These are phyloP conservation scores for Climacium dendroides DNA, from an alignment of 225 moss, liverwort and hornwort genomes.

Conservation along the genomic window DNA sequence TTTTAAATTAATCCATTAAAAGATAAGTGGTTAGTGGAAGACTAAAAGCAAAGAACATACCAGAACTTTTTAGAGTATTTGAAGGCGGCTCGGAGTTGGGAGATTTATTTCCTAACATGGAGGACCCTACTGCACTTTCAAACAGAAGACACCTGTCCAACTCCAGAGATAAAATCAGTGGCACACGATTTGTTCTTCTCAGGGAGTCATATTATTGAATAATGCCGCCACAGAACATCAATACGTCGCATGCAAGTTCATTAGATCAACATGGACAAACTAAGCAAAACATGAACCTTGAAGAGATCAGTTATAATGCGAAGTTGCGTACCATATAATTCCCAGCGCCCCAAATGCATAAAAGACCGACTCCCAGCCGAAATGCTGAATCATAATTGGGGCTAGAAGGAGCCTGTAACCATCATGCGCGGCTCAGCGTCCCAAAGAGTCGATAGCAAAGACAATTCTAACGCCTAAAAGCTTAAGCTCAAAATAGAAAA, in stretches of 20 bases:
- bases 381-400: conserved; percentile 58
- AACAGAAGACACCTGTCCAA: conserved; percentile 40
- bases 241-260: neutral
- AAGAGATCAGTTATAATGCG: neutral
- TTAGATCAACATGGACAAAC: neutral
- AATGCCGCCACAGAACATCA: neutral
- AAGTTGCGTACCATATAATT: conserved; percentile 26
- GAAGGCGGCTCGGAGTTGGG: neutral
- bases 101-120: conserved; percentile 1
- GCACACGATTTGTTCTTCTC: neutral
- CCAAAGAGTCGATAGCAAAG: neutral
- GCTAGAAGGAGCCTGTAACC: conserved; percentile 73
- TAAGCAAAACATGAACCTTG: neutral
- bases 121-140: conserved; percentile 36
- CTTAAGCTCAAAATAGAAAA: neutral
- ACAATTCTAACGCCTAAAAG: neutral
- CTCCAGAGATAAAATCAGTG: neutral
- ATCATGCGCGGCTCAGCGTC: neutral
- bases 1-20: neutral
- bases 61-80: neutral
- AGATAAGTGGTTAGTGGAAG: neutral
- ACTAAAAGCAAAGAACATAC: conserved; percentile 4
- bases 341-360: conserved; percentile 80
- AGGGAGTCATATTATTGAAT: neutral
- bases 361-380: conserved; percentile 92